Percentiles rank a stretch among this genome's conserved stretches.
These are phyloP conservation scores for Sinapis alba DNA, from an alignment of 441 rosid genomes.

Conservation along the genomic window DNA sequence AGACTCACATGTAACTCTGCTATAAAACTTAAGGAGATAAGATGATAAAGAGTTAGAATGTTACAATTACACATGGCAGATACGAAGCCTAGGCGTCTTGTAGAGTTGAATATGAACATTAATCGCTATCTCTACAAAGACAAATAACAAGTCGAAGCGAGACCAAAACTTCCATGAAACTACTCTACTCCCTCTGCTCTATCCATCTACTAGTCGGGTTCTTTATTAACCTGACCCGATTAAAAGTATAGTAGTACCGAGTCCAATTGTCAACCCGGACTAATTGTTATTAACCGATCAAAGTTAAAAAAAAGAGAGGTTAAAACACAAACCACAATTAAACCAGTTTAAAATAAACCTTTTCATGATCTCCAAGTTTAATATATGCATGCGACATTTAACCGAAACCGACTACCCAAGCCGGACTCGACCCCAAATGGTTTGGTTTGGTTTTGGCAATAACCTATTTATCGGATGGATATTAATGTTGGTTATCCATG, in stretches of 20 bases:
- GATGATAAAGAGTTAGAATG: slow-evolving; percentile 31
- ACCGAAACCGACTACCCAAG: too few species aligned
- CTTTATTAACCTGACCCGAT: not conserved
- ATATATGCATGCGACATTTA: too few species aligned
- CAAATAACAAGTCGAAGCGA: not conserved
- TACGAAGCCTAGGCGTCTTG: slow-evolving; percentile 92
- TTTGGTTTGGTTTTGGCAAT: too few species aligned
- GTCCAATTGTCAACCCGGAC: not conserved
- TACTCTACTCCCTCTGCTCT: not conserved
- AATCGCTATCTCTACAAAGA: not conserved
- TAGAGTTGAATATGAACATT: not conserved
- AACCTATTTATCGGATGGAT: too few species aligned
- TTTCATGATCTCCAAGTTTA: not conserved
- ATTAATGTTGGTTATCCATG: too few species aligned
- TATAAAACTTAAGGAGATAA: slow-evolving; percentile 11
- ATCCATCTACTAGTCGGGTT: not conserved
- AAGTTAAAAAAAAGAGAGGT: not conserved
- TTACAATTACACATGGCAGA: slow-evolving; percentile 84
- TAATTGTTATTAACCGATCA: not conserved
- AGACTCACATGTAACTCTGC: slow-evolving; percentile 16
- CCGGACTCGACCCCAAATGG: too few species aligned
- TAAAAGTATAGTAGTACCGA: not conserved
- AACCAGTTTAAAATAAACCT: not conserved
- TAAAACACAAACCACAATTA: not conserved
- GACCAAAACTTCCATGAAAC: not conserved